phyloP scores from a whole-genome alignment of 2,329 filamentous ascomycete genomes.

The Xylaria hypoxylon region DNA sequence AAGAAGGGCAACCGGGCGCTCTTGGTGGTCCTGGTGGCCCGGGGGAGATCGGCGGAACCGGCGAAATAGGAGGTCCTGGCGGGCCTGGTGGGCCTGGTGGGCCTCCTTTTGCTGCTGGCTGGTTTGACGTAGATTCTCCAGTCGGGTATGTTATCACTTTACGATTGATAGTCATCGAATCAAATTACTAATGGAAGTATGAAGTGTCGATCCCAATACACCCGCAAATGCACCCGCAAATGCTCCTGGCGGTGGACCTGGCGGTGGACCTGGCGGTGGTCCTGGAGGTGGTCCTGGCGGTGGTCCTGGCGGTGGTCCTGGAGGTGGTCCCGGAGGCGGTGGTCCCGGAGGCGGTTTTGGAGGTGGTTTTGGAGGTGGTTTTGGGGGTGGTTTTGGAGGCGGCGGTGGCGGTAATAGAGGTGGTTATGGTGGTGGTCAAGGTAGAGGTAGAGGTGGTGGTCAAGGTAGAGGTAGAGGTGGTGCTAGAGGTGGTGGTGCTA shows the following conservation, averaged over 20 bases:
- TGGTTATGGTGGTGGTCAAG: not conserved
- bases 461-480: not conserved
- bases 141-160: conserved; percentile 7
- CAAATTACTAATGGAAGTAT: too few species aligned
- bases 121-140: not conserved
- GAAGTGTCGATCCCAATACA: too few species aligned
- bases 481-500: not conserved
- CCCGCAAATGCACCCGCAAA: too few species aligned
- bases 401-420: not conserved
- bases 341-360: too few species aligned
- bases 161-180: not conserved
- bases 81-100: not conserved
- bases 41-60: not conserved
- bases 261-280: too few species aligned
- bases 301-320: too few species aligned
- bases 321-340: too few species aligned
- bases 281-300: too few species aligned
- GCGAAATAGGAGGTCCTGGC: not conserved
- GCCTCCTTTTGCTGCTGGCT: not conserved
- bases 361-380: too few species aligned
- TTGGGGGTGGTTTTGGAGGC: not conserved
- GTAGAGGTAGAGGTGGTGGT: not conserved
- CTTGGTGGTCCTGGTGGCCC: not conserved
- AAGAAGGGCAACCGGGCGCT: not conserved
- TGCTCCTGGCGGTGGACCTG: too few species aligned